Evolutionary conservation across 1,284 basidiomycete species (phyloP).

Genomic region (Tranzscheliella williamsii): DNA sequence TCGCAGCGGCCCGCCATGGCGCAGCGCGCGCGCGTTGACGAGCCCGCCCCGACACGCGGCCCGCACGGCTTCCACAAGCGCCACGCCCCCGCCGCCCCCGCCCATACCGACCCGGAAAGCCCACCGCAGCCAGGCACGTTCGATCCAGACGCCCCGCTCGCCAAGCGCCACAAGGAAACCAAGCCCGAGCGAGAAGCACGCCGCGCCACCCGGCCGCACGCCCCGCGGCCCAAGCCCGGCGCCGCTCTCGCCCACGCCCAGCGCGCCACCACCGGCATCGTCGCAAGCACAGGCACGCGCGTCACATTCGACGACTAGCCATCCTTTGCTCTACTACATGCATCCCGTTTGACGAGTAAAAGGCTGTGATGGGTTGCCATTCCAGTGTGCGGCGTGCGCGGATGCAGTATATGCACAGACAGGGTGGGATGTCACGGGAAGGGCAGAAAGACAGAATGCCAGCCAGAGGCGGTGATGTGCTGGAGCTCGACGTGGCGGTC

Average conservation of each 20-base stretch:
- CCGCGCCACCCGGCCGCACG: not conserved
- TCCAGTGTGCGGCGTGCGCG: not conserved
- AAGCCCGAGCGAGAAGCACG: conserved; percentile 26
- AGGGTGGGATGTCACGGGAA: not conserved
- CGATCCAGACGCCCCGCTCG: conserved; percentile 34
- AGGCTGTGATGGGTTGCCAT: not conserved
- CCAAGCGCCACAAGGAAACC: conserved; percentile 45
- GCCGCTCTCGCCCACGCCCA: conserved; percentile 86
- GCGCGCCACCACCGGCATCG: conserved; percentile 80
- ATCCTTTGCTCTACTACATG: not conserved
- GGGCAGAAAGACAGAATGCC: no score
- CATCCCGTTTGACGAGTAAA: not conserved
- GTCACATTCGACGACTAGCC: conserved; percentile 68
- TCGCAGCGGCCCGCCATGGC: not conserved
- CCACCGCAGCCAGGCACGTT: conserved; percentile 52
- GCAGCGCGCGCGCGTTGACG: no score
- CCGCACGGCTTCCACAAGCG: no score
- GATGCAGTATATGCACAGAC: no score
- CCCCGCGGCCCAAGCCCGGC: conserved; percentile 75
- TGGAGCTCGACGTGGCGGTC: not conserved
- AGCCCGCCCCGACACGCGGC: no score
- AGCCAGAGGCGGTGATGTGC: not conserved
- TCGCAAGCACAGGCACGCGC: conserved; percentile 79
- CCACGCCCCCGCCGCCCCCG: no score
- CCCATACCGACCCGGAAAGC: not conserved